These are phyloP conservation scores for Cercospora sojina DNA, from an alignment of 2,329 filamentous ascomycete species.

Conservation along the genomic window DNA sequence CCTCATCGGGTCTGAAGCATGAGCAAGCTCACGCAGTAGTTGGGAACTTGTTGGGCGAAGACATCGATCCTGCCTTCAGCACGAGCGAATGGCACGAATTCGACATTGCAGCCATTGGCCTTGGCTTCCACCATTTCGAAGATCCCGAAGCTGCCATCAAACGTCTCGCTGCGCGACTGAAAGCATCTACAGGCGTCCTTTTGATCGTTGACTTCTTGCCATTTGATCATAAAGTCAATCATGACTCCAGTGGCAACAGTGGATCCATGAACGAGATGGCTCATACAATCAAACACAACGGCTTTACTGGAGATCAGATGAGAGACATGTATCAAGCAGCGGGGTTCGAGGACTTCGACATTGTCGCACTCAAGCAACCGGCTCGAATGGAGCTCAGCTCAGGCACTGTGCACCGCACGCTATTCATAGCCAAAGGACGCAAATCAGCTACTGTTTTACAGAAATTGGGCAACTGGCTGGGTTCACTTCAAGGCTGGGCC, in stretches of 20 bases:
- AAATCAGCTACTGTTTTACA: conserved; percentile 27
- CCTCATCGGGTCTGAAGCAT: conserved; percentile 25
- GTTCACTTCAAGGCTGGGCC: conserved; percentile 18
- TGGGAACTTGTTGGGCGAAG: conserved; percentile 38
- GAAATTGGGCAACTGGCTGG: conserved; percentile 22
- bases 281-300: conserved; percentile 38
- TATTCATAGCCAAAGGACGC: conserved; percentile 38
- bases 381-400: conserved; percentile 32
- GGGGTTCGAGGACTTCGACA: conserved; percentile 36
- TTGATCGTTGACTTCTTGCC: conserved; percentile 36
- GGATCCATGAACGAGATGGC: conserved; percentile 29
- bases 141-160: conserved; percentile 31
- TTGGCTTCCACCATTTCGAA: conserved; percentile 50
- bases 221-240: conserved; percentile 18
- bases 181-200: conserved; percentile 31
- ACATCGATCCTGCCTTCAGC: conserved; percentile 26
- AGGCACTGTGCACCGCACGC: conserved; percentile 30
- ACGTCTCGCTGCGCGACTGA: conserved; percentile 32
- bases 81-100: conserved; percentile 41
- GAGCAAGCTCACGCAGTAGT: conserved; percentile 34
- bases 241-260: conserved; percentile 10
- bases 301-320: conserved; percentile 34
- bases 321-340: conserved; percentile 30
- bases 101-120: conserved; percentile 45
- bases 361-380: conserved; percentile 32